Evolutionary conservation across 2,329 filamentous ascomycete species (phyloP), one percentile per base, ranked within the genome.

Genomic region (Ramularia endophylla): DNA sequence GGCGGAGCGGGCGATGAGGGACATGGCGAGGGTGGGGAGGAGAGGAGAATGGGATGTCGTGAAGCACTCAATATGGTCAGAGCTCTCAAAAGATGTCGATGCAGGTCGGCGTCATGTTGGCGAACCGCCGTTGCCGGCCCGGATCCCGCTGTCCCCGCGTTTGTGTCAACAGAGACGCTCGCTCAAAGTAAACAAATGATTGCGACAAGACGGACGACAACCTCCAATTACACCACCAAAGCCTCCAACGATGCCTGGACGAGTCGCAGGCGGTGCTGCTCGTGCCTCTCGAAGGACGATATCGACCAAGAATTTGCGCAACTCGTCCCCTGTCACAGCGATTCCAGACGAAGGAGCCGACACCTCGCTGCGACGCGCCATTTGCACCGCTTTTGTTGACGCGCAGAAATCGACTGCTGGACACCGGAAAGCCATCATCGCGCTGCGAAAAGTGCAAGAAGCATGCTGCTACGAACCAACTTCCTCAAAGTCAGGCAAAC

Each of bases 381-480:
- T 95, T 38, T 84, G 81, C 60, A 60, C 63, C 20, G 61, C 73
- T 13, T 75, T 75, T 50, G 55, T 60, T 29, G 88, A 74, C 48
- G 67, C 90, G 25, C 92, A 98, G 64, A 82, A 83, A 55, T 94
- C 86, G 1, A 94, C 85, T 0, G 87, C 89, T 1, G 86, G 86
- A 2, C 92, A 98, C 62, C 75, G 90, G 46, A 97, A 97, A 61
- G 75, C 95, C 0, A 83, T 85, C 3, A 85, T 95, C 46, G 88
- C 81, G 36, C 69, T 98, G 46, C 81, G 90, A 50, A 95, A 95
- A 65, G 77, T 95, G 31, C 90, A 97, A 58, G 90, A 95, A 61
- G 74, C 82, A 27, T 95, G 87, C 67, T 77, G 73, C 49, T 78
- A 75, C 38, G 75, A 80, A 46, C 66, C 68, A 1, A 40, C 51